Conservation (phyloP, 441 rosid genomes). For the Bocquillonia castaneifolia region DNA sequence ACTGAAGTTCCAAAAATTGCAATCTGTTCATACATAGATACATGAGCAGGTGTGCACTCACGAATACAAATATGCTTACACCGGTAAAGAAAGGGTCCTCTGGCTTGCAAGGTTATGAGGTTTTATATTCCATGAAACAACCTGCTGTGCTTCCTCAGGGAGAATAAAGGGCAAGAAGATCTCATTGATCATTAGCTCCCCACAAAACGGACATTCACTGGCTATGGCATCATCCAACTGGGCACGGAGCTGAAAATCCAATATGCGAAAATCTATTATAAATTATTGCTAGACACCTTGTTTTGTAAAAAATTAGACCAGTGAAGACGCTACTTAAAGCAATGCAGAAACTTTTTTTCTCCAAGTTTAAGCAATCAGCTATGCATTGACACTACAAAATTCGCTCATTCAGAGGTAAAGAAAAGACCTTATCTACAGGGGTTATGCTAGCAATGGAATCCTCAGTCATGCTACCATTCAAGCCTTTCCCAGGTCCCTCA, state of each 20-base stretch:
- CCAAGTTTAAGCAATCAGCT: background rate
- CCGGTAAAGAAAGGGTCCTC: conserved; percentile 60
- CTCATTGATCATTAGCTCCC: conserved; percentile 85
- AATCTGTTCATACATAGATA: background rate
- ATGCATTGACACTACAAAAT: background rate
- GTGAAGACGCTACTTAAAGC: background rate
- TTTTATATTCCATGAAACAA: conserved; percentile 81
- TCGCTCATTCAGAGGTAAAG: background rate
- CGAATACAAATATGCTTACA: conserved; percentile 30
- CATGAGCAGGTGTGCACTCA: background rate
- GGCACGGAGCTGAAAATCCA: conserved; percentile 67
- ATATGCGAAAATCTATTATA: conserved; percentile 3
- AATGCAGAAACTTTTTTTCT: background rate
- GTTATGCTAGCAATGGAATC: conserved; percentile 60
- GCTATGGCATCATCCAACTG: conserved; percentile 94
- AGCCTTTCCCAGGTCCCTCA: conserved; percentile 60
- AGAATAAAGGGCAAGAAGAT: conserved; percentile 65
- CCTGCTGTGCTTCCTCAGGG: conserved; percentile 64
- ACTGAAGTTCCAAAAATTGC: background rate
- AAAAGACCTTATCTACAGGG: conserved; percentile 67
- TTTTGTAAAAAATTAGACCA: background rate
- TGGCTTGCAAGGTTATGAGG: conserved; percentile 56
- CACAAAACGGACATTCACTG: conserved; percentile 92
- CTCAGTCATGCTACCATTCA: conserved; percentile 49
- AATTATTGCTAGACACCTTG: background rate